Evolutionary conservation across 2,329 filamentous ascomycete species (phyloP), one percentile per base, ranked within the genome.

Genomic region (Zymoseptoria ardabiliae): DNA sequence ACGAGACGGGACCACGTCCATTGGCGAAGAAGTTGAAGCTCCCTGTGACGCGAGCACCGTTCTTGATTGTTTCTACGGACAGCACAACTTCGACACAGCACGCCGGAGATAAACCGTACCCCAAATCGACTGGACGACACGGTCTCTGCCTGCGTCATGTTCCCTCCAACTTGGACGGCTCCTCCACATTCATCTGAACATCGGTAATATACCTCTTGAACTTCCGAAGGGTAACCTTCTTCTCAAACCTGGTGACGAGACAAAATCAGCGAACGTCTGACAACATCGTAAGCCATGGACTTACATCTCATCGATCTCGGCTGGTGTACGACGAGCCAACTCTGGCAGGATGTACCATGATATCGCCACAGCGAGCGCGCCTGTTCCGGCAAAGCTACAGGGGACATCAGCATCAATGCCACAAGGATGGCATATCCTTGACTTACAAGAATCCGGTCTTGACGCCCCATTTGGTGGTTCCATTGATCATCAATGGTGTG

Each of bases 401-500:
- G 19, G 50, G 20, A 9, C 11, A 17, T 50, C n/a, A 20, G n/a
- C 49, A 20, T 13, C 11, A 20, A 51, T 20, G 50, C 50, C n/a
- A 51, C n/a, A 6, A 7, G 3, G 30, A 51, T 17, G 21, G 11
- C 30, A 53, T 20, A 45, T 20, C 13, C 7, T 21, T 30, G 22
- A 69, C 72, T 58, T 58, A 75, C 76, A 78, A 78, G 55, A 78
- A 78, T 0, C 76, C 77, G 0, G 76, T 78, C 61, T 76, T 77
- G 2, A 78, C 73, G 5, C 76, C 76, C 76, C 77, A 79, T n/a
- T 73, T 61, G 6, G 61, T 57, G 0, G 60, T 59, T 0, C 71
- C 74, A 50, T 78, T 77, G 56, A 78, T 77, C 76, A 78, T 78
- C 8, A 77, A 54, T 1, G 76, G 77, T 0, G 76, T 78, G 57